These are phyloP conservation scores for Ophiocordyceps robertsii DNA, from an alignment of 2,329 filamentous ascomycete genomes.

Conservation along the genomic window DNA sequence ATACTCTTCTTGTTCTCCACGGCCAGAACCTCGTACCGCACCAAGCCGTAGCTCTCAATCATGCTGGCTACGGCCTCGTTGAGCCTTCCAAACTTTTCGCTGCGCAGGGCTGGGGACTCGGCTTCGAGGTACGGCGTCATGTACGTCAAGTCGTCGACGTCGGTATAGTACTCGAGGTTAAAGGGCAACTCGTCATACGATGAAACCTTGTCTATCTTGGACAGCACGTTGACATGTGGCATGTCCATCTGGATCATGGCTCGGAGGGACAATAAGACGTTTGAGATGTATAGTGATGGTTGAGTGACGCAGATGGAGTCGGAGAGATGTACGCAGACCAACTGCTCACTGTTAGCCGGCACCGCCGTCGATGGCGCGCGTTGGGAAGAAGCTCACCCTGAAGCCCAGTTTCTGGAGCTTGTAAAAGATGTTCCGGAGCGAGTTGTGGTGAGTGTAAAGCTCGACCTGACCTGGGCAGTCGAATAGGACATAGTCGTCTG, in stretches of 20 bases:
- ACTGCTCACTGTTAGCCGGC: conserved; percentile 33
- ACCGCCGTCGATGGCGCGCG: background rate
- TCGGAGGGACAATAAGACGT: conserved; percentile 80
- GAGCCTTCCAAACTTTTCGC: conserved; percentile 67
- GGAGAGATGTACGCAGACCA: conserved; percentile 85
- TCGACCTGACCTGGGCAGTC: conserved; percentile 97
- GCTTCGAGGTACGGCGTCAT: conserved; percentile 67
- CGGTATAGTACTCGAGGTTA: conserved; percentile 94
- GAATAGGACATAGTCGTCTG: conserved; percentile 86
- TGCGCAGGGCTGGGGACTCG: conserved; percentile 58
- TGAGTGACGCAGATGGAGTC: conserved; percentile 90
- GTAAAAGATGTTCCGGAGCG: conserved; percentile 83
- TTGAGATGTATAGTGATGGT: conserved; percentile 89
- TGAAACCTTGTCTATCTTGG: conserved; percentile 90
- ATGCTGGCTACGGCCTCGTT: conserved; percentile 80
- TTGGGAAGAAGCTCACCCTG: conserved; percentile 43
- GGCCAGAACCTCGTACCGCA: conserved; percentile 83
- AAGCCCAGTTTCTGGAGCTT: conserved; percentile 83
- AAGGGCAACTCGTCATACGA: conserved; percentile 81
- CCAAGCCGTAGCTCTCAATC: conserved; percentile 79
- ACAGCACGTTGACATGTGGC: conserved; percentile 88
- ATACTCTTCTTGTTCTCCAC: conserved; percentile 97
- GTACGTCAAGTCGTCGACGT: conserved; percentile 85
- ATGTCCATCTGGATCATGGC: conserved; percentile 98
- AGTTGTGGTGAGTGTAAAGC: conserved; percentile 89